A percentile compares a stretch with the other conserved stretches of the same genome.
These are phyloP conservation scores for Cokeromyces recurvatus DNA, from an alignment of 371 early-diverging fungal species.

Conservation along the genomic window DNA sequence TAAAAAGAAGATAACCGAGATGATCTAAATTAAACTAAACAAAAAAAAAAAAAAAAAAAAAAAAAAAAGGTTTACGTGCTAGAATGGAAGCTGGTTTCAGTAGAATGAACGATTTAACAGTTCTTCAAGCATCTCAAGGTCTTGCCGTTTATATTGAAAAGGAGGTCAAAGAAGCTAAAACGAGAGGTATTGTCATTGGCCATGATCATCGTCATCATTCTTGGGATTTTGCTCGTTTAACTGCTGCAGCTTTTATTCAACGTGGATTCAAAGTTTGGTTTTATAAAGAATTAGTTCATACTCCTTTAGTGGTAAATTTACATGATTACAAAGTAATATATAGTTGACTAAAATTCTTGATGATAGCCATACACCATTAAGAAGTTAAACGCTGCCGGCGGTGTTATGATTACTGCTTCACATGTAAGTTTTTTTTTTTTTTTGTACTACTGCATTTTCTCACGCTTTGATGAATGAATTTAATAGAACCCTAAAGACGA, in stretches of 20 bases:
- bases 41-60: no score
- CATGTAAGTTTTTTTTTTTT: constrained; percentile 53
- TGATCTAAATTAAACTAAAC: no score
- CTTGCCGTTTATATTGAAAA: constrained; percentile 57
- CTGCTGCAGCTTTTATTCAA: constrained; percentile 81
- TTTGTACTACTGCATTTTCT: no score
- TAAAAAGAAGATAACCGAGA: not conserved
- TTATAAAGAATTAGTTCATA: constrained; percentile 73
- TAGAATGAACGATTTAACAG: constrained; percentile 92
- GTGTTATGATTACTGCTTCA: constrained; percentile 97
- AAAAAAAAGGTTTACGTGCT: constrained; percentile 89
- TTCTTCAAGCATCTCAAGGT: constrained; percentile 85
- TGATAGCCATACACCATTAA: constrained; percentile 84
- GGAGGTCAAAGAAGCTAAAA: constrained; percentile 46
- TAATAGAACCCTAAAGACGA: constrained; percentile 89
- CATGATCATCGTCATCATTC: constrained; percentile 95
- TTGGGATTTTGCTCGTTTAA: constrained; percentile 74
- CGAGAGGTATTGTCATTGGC: constrained; percentile 88
- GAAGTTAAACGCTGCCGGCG: constrained; percentile 73
- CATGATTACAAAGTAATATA: no score
- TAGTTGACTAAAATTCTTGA: no score
- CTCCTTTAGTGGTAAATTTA: constrained; percentile 74
- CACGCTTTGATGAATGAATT: no score
- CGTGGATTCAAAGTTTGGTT: constrained; percentile 84
- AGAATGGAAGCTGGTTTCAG: constrained; percentile 96